Evolutionary conservation across 2,329 filamentous ascomycete genomes (phyloP).

Genomic region (Monilinia laxa): DNA sequence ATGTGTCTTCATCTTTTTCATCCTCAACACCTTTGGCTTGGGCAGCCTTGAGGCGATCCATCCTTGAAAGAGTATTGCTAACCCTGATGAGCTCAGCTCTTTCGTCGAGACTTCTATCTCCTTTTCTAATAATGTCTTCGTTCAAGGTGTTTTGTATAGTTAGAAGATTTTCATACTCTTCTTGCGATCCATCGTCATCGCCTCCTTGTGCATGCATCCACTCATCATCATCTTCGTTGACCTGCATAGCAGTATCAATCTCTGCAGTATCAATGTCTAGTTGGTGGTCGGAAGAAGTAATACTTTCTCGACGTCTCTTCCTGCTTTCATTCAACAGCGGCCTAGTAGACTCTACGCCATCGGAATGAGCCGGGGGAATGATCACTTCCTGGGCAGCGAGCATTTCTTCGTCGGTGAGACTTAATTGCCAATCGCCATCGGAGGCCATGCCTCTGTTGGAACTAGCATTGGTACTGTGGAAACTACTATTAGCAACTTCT

Average conservation of each 20-base stretch:
- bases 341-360: not conserved
- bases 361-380: not conserved
- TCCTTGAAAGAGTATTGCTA: not conserved
- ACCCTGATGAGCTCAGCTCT: not conserved
- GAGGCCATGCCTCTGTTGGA: not conserved
- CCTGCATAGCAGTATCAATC: slow-evolving; percentile 24
- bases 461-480: not conserved
- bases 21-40: not conserved
- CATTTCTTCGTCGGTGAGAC: slow-evolving; percentile 18
- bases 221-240: slow-evolving; percentile 13
- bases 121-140: not conserved
- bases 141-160: not conserved
- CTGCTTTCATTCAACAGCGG: not conserved
- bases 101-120: not conserved
- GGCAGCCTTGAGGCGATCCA: slow-evolving; percentile 6
- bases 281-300: not conserved
- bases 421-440: not conserved
- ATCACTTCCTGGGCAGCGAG: slow-evolving; percentile 12
- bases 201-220: slow-evolving; percentile 14
- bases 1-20: slow-evolving; percentile 23
- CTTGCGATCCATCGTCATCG: slow-evolving; percentile 8
- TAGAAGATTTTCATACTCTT: slow-evolving; percentile 17
- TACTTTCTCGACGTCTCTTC: slow-evolving; percentile 11
- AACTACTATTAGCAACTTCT: not conserved
- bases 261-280: slow-evolving; percentile 23